Conservation (phyloP, 305 asterid genomes). For the Euphrasia arctica region DNA sequence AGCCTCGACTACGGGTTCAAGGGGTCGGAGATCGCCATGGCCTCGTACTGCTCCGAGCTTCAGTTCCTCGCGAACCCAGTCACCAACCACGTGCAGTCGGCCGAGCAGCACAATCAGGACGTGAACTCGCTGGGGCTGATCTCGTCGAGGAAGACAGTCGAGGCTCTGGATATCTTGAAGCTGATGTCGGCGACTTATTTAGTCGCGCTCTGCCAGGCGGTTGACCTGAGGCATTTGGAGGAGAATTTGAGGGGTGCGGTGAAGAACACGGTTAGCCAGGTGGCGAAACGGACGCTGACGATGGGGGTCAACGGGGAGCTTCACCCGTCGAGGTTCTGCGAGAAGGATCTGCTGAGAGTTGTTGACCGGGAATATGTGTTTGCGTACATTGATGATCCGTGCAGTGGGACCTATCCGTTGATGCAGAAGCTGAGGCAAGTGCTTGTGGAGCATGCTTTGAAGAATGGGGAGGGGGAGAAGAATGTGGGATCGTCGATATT, state of each 20-base stretch:
- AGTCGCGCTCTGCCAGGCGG: constrained; percentile 68
- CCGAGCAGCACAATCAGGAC: constrained; percentile 82
- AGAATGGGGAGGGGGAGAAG: constrained; percentile 41
- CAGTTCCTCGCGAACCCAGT: constrained; percentile 73
- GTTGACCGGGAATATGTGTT: constrained; percentile 65
- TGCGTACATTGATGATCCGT: constrained; percentile 65
- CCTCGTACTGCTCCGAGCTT: constrained; percentile 75
- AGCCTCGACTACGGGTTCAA: constrained; percentile 76
- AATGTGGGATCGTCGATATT: constrained; percentile 46
- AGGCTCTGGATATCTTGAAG: constrained; percentile 65
- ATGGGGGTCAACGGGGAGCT: constrained; percentile 61
- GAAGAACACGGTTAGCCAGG: constrained; percentile 60
- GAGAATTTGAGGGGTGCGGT: constrained; percentile 57
- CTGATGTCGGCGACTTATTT: constrained; percentile 68
- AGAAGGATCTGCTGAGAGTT: constrained; percentile 55
- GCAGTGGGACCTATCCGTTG: constrained; percentile 59
- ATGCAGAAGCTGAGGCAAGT: constrained; percentile 77
- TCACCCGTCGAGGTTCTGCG: constrained; percentile 69
- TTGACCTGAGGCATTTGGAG: constrained; percentile 74
- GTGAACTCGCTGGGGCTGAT: constrained; percentile 72
- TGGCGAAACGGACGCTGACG: constrained; percentile 57
- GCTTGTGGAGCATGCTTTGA: constrained; percentile 61
- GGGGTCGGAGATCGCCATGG: constrained; percentile 76
- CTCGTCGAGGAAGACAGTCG: constrained; percentile 64
- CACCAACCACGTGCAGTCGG: constrained; percentile 74